Base-by-base conservation (phyloP, 2,329 filamentous ascomycete genomes). In the Westerdykella sp. region DNA sequence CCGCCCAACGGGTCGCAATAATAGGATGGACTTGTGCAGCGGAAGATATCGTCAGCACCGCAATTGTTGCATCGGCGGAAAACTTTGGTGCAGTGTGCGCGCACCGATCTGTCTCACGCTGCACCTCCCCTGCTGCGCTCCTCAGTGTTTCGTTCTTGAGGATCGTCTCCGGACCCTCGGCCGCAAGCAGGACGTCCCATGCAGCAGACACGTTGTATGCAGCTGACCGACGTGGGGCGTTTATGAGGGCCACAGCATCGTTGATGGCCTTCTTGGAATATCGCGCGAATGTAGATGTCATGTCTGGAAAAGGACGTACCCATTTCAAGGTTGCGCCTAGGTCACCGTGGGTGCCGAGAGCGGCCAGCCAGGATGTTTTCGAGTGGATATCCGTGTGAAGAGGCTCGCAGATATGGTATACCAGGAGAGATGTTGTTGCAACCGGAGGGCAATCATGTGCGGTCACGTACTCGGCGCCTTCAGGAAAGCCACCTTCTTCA, bases 1-100 rank as follows among this genome's bases (percentile, higher is more conserved):
- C 77, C 1, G 81, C 76, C 82, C 82, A 85, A 10, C 81, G 69
- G 4, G 80, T 83, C 2, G 82, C 81, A 43, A 85, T 81, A 2
- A 85, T 73, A 0, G 80, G 79, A 56, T 86, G 83, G 0, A 85
- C 72, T 53, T 85, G 82, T 1, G 79, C 77, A 21, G 68, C 63
- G 1, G 76, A 81, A 28, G 63, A 71, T 52, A 85, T 84, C 4
- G 77, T 72, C 36, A 85, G 71, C 0, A 85, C 76, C 0, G 81
- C 81, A 11, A 85, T 73, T 38, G 71, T 77, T 1, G 73, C 79
- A 45, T 85, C 81, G 3, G 69, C 65, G 4, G 77, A 82, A 63
- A 85, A 84, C 51, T 76, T 78, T 0, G 83, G 82, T 1, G 80
- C 72, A 1, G 78, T 73, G 47, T 79, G 81, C 1, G 79, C 78